Conservation (phyloP, 1,139 yeast species). For the Saccharomyces hybrid region DNA sequence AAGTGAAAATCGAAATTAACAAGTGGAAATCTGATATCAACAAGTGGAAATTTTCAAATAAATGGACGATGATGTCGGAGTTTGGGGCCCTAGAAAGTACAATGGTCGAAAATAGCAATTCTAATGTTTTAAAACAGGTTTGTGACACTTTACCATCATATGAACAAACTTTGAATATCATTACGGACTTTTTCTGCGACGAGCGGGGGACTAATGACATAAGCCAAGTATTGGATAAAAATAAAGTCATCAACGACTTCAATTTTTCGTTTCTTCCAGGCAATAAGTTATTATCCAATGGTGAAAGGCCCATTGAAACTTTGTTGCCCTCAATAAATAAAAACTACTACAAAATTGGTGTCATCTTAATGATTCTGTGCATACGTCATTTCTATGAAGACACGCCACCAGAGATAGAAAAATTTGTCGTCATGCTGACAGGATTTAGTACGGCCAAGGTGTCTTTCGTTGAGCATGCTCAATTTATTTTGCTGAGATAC, state of each 20-base stretch:
- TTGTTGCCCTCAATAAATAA: slow-evolving; percentile 14
- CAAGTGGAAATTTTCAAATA: slow-evolving; percentile 1
- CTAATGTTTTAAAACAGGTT: slow-evolving; percentile 12
- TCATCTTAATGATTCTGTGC: slow-evolving; percentile 21
- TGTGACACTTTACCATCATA: slow-evolving; percentile 21
- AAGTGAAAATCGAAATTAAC: slow-evolving; percentile 17
- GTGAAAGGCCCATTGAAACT: slow-evolving; percentile 8
- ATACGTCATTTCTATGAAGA: slow-evolving; percentile 12
- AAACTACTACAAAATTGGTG: slow-evolving; percentile 23
- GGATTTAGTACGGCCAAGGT: slow-evolving; percentile 11
- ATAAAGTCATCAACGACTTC: slow-evolving; percentile 20
- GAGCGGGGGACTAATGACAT: slow-evolving; percentile 15
- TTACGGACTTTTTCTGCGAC: slow-evolving; percentile 15
- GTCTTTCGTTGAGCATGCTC: slow-evolving; percentile 12
- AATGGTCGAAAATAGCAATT: background rate
- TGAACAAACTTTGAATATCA: slow-evolving; percentile 9
- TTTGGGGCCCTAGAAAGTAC: slow-evolving; percentile 2
- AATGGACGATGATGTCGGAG: slow-evolving; percentile 3
- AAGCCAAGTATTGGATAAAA: slow-evolving; percentile 16
- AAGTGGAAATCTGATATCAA: slow-evolving; percentile 4
- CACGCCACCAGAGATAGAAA: slow-evolving; percentile 15
- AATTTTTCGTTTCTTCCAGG: slow-evolving; percentile 15
- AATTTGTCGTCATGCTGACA: slow-evolving; percentile 15
- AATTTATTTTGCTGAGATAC: slow-evolving; percentile 11
- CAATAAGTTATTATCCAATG: slow-evolving; percentile 3